These are phyloP conservation scores for Coemansia sp. DNA, from an alignment of 371 early-diverging fungal genomes.

Conservation along the genomic window DNA sequence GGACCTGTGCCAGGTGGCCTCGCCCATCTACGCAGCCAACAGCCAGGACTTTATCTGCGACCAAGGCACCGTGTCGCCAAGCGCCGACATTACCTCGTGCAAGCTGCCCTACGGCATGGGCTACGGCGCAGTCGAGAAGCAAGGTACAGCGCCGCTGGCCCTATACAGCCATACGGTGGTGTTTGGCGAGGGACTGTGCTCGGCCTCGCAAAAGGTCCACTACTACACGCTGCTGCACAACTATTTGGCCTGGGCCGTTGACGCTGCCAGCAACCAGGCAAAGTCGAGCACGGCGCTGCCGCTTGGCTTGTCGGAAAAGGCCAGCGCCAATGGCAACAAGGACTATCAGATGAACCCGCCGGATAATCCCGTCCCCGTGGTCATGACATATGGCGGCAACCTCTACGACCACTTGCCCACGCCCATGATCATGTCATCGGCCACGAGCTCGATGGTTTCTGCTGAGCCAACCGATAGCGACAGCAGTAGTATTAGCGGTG, in stretches of 20 bases:
- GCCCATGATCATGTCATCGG: background rate
- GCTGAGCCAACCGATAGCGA: background rate
- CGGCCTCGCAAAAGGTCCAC: conserved; percentile 15
- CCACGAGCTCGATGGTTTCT: background rate
- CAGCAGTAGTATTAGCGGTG: background rate
- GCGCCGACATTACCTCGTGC: conserved; percentile 15
- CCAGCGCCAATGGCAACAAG: background rate
- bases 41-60: conserved; percentile 24
- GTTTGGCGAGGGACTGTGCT: conserved; percentile 29
- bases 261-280: background rate
- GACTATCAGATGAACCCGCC: conserved; percentile 18
- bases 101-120: conserved; percentile 26
- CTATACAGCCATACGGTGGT: conserved; percentile 40
- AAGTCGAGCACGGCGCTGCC: background rate
- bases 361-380: background rate
- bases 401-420: conserved; percentile 14
- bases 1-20: conserved; percentile 11
- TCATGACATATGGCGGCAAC: conserved; percentile 24
- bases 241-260: conserved; percentile 28
- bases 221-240: conserved; percentile 26
- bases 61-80: background rate
- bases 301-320: background rate
- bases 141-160: conserved; percentile 19
- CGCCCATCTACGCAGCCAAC: conserved; percentile 35
- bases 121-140: conserved; percentile 13